Percentiles rank a stretch among this genome's conserved stretches.
phyloP scores from a whole-genome alignment of 495 filamentous ascomycete species.

The Podospora pseudopauciseta region DNA sequence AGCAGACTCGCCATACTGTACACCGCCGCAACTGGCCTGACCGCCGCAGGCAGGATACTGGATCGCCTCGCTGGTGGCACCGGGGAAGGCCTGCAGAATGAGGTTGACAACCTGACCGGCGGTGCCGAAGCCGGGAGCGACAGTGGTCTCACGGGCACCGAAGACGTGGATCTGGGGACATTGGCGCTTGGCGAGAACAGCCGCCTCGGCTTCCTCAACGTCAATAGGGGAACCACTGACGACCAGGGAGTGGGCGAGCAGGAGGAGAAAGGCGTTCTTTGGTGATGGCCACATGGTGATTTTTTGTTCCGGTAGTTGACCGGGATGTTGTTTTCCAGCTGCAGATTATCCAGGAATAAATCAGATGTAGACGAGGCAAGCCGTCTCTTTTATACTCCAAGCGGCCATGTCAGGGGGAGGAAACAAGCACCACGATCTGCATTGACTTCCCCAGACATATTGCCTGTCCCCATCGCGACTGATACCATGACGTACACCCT shows the following conservation, averaged over 20 bases:
- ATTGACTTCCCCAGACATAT: neutral
- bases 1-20: constrained; percentile 53
- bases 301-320: neutral
- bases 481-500: constrained; percentile 5
- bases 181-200: constrained; percentile 17
- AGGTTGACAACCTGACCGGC: constrained; percentile 52
- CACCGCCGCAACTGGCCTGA: constrained; percentile 44
- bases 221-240: constrained; percentile 31
- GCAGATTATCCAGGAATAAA: neutral
- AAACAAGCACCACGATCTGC: constrained; percentile 7
- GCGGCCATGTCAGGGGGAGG: neutral
- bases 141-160: constrained; percentile 64
- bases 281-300: constrained; percentile 34
- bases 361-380: neutral
- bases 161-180: constrained; percentile 58
- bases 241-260: constrained; percentile 29
- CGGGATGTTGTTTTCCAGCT: neutral
- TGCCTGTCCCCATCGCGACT: neutral
- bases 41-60: constrained; percentile 60
- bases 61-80: constrained; percentile 56
- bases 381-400: constrained; percentile 9
- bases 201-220: constrained; percentile 14
- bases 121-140: constrained; percentile 51
- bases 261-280: constrained; percentile 29
- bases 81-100: constrained; percentile 48